phyloP scores from a whole-genome alignment of 768 basidiomycete species.

The Calvatia gigantea region DNA sequence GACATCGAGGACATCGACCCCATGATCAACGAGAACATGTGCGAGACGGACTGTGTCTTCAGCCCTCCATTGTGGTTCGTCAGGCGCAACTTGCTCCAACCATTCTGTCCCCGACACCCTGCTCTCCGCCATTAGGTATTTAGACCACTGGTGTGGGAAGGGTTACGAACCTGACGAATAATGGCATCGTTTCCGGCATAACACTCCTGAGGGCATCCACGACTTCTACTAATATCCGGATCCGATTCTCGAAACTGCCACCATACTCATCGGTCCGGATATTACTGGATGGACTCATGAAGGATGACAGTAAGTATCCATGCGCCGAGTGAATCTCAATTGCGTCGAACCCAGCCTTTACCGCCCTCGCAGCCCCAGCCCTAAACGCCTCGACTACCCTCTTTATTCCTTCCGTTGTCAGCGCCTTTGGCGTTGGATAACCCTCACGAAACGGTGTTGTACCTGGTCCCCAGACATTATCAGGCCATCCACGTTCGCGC shows the following conservation, averaged over 20 bases:
- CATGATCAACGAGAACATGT: constrained; percentile 53
- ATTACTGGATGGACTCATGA: constrained; percentile 59
- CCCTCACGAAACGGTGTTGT: constrained; percentile 37
- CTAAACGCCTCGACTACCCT: constrained; percentile 53
- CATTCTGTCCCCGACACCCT: constrained; percentile 75
- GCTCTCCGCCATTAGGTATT: not conserved
- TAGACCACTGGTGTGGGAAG: too few species aligned
- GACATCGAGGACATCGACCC: constrained; percentile 75
- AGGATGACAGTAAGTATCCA: constrained; percentile 54
- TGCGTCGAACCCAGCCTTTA: constrained; percentile 58
- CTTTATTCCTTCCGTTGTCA: constrained; percentile 56
- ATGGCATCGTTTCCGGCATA: constrained; percentile 59
- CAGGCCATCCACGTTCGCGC: constrained; percentile 47
- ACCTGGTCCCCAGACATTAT: constrained; percentile 57
- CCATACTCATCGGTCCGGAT: constrained; percentile 68
- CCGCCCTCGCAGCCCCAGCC: constrained; percentile 45
- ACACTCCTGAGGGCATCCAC: constrained; percentile 59
- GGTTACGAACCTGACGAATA: constrained; percentile 59
- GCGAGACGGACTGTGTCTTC: constrained; percentile 67
- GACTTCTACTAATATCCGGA: constrained; percentile 57
- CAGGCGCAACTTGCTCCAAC: constrained; percentile 53
- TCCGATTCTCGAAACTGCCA: constrained; percentile 68
- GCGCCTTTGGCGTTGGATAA: constrained; percentile 51
- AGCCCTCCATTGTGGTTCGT: constrained; percentile 63
- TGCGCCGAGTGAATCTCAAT: constrained; percentile 66